Conservation (phyloP, 1,284 basidiomycete species). For the Irpex lacteus region DNA sequence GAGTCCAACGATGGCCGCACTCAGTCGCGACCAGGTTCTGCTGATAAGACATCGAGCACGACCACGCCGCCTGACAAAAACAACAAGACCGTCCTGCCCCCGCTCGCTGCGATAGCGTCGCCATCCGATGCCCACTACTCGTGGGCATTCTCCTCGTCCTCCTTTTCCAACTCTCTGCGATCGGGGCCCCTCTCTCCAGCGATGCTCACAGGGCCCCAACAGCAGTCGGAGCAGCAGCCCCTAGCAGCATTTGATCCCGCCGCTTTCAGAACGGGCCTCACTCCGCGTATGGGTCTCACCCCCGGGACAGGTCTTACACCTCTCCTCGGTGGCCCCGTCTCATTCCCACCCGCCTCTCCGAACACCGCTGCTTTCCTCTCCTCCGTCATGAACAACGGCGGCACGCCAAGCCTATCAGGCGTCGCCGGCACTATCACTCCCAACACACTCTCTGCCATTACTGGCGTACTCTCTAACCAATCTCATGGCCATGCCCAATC, state of each 20-base stretch:
- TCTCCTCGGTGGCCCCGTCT: conserved; percentile 70
- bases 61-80: conserved; percentile 24
- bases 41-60: conserved; percentile 13
- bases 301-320: conserved; percentile 86
- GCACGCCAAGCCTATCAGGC: conserved; percentile 49
- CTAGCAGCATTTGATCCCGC: conserved; percentile 64
- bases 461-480: conserved; percentile 54
- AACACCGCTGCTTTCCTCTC: conserved; percentile 87
- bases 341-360: conserved; percentile 84
- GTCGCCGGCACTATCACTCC: conserved; percentile 83
- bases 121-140: conserved; percentile 76
- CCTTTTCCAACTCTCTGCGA: conserved; percentile 75
- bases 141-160: conserved; percentile 64
- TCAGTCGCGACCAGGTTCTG: conserved; percentile 26
- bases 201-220: conserved; percentile 88
- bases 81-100: conserved; percentile 76
- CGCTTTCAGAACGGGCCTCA: conserved; percentile 79
- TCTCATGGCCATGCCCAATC: conserved; percentile 20
- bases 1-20: conserved; percentile 36
- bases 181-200: conserved; percentile 92
- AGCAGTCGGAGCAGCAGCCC: conserved; percentile 25
- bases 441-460: conserved; percentile 83
- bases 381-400: conserved; percentile 81
- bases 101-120: conserved; percentile 81
- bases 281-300: conserved; percentile 70